Conservation (phyloP, 495 filamentous ascomycete species). For the Tuber melanosporum region DNA sequence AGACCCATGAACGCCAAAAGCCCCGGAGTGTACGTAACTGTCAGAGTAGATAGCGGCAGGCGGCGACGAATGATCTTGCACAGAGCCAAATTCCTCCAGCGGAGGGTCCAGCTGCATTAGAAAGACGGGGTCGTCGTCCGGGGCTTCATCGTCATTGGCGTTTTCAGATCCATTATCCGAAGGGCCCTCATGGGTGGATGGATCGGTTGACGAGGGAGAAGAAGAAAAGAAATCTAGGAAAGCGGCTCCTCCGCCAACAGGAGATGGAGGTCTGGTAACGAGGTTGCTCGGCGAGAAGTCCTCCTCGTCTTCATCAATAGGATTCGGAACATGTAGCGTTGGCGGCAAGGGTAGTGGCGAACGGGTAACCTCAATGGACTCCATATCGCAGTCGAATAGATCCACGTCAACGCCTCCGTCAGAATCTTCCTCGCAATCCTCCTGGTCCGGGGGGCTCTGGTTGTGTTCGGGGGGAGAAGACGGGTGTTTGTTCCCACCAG, state of each 20-base stretch:
- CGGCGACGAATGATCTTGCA: constrained; percentile 24
- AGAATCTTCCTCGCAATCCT: constrained; percentile 29
- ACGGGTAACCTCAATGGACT: constrained; percentile 29
- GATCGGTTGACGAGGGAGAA: constrained; percentile 8
- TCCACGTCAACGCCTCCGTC: constrained; percentile 33
- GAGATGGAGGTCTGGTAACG: constrained; percentile 33
- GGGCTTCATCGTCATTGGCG: constrained; percentile 9
- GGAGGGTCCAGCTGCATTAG: constrained; percentile 25
- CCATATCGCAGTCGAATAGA: constrained; percentile 24
- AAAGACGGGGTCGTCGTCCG: constrained; percentile 6
- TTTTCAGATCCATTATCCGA: constrained; percentile 14
- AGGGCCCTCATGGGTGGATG: constrained; percentile 10
- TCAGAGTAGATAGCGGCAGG: constrained; percentile 7
- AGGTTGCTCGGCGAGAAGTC: constrained; percentile 34
- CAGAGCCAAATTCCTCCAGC: constrained; percentile 16
- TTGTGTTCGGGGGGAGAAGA: constrained; percentile 18
- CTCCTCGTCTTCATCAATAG: constrained; percentile 34
- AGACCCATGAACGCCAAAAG: background rate
- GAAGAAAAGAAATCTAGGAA: constrained; percentile 35
- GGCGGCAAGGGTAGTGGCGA: constrained; percentile 26
- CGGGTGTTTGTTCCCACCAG: constrained; percentile 26
- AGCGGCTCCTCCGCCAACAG: constrained; percentile 22
- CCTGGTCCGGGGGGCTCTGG: constrained; percentile 20
- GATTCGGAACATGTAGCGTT: constrained; percentile 4
- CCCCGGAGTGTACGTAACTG: background rate